Percentiles rank a stretch among this genome's conserved stretches.
phyloP scores from a whole-genome alignment of 139 green algal genomes.

The Haematococcus lacustris region DNA sequence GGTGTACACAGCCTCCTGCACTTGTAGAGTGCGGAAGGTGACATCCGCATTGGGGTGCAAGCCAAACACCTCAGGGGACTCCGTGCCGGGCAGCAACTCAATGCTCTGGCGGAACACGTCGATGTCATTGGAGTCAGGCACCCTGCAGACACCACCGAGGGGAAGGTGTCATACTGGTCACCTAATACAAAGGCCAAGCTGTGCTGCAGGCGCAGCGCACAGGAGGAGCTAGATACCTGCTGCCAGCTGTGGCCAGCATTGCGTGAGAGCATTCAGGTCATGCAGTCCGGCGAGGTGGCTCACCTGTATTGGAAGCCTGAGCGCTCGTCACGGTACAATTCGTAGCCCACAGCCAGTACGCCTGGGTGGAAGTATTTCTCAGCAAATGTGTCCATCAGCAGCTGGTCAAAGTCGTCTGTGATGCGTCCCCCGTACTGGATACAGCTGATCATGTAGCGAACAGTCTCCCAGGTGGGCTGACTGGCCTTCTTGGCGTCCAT shows the following conservation, averaged over 20 bases:
- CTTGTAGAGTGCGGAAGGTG: conserved; percentile 85
- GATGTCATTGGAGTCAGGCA: conserved; percentile 74
- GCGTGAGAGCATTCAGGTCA: no score
- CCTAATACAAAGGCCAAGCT: no score
- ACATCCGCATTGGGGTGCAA: conserved; percentile 93
- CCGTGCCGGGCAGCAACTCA: conserved; percentile 66
- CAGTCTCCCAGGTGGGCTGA: conserved; percentile 64
- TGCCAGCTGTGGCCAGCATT: no score
- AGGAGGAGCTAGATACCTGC: no score
- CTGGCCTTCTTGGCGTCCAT: conserved; percentile 79
- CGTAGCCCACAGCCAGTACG: conserved; percentile 6
- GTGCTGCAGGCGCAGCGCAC: no score
- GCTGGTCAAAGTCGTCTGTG: conserved; percentile 90
- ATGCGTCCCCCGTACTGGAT: conserved; percentile 96
- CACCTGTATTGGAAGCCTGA: conserved; percentile 52
- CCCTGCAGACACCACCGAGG: conserved; percentile 4
- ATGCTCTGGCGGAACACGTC: conserved; percentile 70
- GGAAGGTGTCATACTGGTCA: no score
- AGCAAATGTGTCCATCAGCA: conserved; percentile 88
- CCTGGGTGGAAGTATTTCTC: conserved; percentile 68
- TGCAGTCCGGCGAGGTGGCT: no score
- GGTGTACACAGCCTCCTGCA: conserved; percentile 59
- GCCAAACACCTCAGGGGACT: conserved; percentile 86
- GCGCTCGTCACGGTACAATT: conserved; percentile 65
- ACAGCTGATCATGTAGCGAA: conserved; percentile 87